Base-by-base conservation (phyloP, 2,329 filamentous ascomycete genomes). In the Epichloe typhina region DNA sequence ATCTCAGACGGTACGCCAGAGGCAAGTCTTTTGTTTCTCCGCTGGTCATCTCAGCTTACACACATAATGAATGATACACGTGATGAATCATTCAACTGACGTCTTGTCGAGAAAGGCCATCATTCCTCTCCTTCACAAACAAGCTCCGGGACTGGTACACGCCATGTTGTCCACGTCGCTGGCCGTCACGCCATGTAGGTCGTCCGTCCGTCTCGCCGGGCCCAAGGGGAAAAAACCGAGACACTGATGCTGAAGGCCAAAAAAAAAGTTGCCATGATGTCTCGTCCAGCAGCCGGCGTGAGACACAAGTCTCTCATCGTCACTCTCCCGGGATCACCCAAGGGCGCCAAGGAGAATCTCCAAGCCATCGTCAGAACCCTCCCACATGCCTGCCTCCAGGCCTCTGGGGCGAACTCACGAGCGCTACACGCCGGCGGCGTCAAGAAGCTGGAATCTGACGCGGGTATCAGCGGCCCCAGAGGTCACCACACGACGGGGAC, bases 281-380 rank as follows among this genome's bases (percentile, higher is more conserved):
- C 93, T 48, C 80, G 93, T 44, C 93, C 93, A 4, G 86, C 94
- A 12, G 93, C 93, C 21, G 93, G 93, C 3, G 82, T 95, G 3
- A 77, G 93, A 35, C 83, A 91, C 55, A 82, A 81, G 53, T 84
- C 88, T 1, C 68, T 98, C 49, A 85, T 98, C 23, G 70, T 96
- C 54, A 98, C 93, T 0, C 72, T 98, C 3, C 3, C 93, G 0
- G 93, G 93, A 1, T 97, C 91, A 0, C 93, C 93, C 0, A 97
- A 97, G 65, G 93, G 90, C 1, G 93, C 93, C 8, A 87, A 82
- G 61, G 93, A 98, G 70, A 98, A 97, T 62, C 76, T 98, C 0
- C 82, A 93, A 61, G 83, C 90, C 1, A 75, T 98, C 6, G 72
- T 98, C 54, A 94, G 89, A 63, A 81, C 91, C n/a, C 70, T 98